Evolutionary conservation across 768 basidiomycete species (phyloP).

Genomic region (Kwoniella sp.): DNA sequence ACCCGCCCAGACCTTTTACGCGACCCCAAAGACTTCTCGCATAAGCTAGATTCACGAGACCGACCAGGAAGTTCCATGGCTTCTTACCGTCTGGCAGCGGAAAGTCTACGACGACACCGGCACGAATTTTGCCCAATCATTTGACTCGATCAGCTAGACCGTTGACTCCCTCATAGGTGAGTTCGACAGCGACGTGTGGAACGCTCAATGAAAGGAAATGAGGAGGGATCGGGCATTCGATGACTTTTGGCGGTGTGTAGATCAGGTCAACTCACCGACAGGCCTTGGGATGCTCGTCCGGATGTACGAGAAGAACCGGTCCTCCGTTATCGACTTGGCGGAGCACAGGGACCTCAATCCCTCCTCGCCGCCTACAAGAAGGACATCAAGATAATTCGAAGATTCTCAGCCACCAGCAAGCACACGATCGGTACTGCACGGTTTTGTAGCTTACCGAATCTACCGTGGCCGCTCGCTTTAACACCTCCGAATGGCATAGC

Average conservation of each 20-base stretch:
- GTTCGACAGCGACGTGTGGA: neutral
- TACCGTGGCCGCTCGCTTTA: slow-evolving; percentile 88
- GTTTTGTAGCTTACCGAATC: slow-evolving; percentile 80
- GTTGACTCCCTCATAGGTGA: neutral
- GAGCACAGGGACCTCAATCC: slow-evolving; percentile 86
- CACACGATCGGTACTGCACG: neutral
- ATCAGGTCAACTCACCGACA: slow-evolving; percentile 59
- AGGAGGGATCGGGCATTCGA: too few relatives aligned
- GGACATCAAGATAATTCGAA: slow-evolving; percentile 21
- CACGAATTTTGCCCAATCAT: neutral
- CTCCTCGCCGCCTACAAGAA: slow-evolving; percentile 76
- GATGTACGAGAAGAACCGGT: slow-evolving; percentile 79
- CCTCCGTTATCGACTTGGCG: slow-evolving; percentile 80
- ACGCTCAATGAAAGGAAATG: neutral
- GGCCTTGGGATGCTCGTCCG: slow-evolving; percentile 83
- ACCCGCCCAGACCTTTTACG: slow-evolving; percentile 26
- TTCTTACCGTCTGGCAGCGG: slow-evolving; percentile 36
- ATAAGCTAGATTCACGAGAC: slow-evolving; percentile 47
- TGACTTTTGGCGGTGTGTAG: too few relatives aligned
- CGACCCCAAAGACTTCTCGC: slow-evolving; percentile 24
- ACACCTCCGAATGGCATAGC: slow-evolving; percentile 93
- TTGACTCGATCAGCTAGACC: neutral
- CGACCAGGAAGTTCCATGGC: slow-evolving; percentile 48
- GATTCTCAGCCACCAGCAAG: slow-evolving; percentile 9
- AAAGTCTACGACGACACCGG: slow-evolving; percentile 32